Evolutionary conservation across 2,329 filamentous ascomycete species (phyloP).

Genomic region (Cladosporium colombiae): DNA sequence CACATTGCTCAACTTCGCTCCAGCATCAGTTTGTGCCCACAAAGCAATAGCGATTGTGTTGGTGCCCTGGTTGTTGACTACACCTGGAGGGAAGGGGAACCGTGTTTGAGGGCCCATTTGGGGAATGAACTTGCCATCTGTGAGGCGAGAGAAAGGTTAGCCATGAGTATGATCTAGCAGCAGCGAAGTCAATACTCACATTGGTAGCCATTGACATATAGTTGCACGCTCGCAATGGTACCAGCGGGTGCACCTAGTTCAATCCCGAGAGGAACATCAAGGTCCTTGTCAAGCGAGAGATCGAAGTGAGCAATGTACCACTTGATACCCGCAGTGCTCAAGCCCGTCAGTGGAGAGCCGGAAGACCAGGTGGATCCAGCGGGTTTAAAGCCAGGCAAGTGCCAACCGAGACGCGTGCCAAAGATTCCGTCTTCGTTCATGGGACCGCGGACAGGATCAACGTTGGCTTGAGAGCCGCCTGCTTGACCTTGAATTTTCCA

Average conservation of each 20-base stretch:
- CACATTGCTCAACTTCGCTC: slow-evolving; percentile 43
- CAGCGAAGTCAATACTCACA: not conserved
- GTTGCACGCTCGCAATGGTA: slow-evolving; percentile 40
- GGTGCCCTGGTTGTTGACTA: slow-evolving; percentile 68
- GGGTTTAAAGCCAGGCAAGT: slow-evolving; percentile 56
- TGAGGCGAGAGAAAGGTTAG: not conserved
- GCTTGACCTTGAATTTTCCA: slow-evolving; percentile 72
- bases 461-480: slow-evolving; percentile 60
- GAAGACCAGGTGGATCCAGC: slow-evolving; percentile 43
- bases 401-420: slow-evolving; percentile 63
- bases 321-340: slow-evolving; percentile 53
- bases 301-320: slow-evolving; percentile 60
- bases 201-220: slow-evolving; percentile 77
- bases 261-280: slow-evolving; percentile 64
- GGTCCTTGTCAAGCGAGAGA: slow-evolving; percentile 56
- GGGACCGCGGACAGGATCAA: slow-evolving; percentile 61
- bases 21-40: slow-evolving; percentile 63
- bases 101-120: slow-evolving; percentile 71
- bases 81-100: slow-evolving; percentile 73
- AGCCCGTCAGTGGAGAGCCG: slow-evolving; percentile 46
- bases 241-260: slow-evolving; percentile 46
- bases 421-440: slow-evolving; percentile 67
- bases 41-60: slow-evolving; percentile 70
- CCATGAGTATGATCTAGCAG: not conserved
- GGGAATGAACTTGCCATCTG: slow-evolving; percentile 64